These are phyloP conservation scores for Monosporascus ibericus DNA, from an alignment of 2,329 filamentous ascomycete genomes.

Conservation along the genomic window DNA sequence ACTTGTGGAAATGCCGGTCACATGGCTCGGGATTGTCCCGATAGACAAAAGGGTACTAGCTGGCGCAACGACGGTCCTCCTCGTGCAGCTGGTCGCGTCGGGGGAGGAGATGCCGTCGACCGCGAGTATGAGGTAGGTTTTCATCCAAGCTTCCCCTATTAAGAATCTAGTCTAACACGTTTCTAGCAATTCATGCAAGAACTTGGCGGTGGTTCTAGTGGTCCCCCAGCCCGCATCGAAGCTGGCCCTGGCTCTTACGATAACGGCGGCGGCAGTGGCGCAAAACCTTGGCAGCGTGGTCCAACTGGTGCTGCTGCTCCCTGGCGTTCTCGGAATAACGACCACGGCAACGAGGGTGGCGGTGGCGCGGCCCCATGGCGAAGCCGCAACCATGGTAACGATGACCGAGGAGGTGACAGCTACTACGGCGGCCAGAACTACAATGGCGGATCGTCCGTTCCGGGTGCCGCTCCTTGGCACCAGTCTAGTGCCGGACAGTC, in stretches of 20 bases:
- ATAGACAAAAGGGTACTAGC: constrained; percentile 81
- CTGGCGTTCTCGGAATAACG: constrained; percentile 59
- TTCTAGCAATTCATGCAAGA: constrained; percentile 92
- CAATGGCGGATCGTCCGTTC: constrained; percentile 24
- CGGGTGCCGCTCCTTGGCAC: constrained; percentile 53
- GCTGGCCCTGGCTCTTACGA: constrained; percentile 65
- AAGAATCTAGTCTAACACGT: constrained; percentile 33
- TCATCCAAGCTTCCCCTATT: not conserved
- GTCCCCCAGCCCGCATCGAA: constrained; percentile 76
- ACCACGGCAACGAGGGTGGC: constrained; percentile 41
- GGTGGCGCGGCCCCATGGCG: constrained; percentile 55
- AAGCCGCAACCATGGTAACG: constrained; percentile 47
- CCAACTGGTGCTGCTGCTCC: constrained; percentile 80
- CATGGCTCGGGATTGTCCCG: constrained; percentile 96
- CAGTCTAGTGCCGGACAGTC: constrained; percentile 49
- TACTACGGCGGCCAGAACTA: constrained; percentile 40
- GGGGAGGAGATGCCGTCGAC: constrained; percentile 77
- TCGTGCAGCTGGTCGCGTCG: constrained; percentile 59
- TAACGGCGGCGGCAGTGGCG: constrained; percentile 45
- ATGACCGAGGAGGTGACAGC: constrained; percentile 38
- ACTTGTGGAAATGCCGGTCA: constrained; percentile 97
- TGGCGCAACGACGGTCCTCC: constrained; percentile 73
- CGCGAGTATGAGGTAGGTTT: constrained; percentile 84
- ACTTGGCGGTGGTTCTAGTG: constrained; percentile 67
- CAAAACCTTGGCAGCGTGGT: constrained; percentile 84